Evolutionary conservation across 345 rosid genomes (phyloP).

Genomic region (Salix caprea): DNA sequence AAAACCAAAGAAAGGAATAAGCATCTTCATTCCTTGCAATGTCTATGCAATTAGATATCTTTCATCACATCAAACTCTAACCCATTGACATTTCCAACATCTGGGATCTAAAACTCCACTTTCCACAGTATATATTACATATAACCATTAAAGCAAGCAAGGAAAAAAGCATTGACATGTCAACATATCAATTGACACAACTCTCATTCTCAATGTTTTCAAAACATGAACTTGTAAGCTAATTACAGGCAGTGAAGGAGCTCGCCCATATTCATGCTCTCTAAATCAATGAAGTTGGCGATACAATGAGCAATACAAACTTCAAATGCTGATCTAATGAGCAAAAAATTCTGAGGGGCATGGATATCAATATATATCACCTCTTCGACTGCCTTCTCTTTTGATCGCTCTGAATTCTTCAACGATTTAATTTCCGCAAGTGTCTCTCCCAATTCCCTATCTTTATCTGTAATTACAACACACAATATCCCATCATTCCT

Average conservation of each 20-base stretch:
- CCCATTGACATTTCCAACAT: not conserved
- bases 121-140: not conserved
- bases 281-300: not conserved
- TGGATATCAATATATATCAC: conserved; percentile 13
- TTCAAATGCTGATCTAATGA: not conserved
- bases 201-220: not conserved
- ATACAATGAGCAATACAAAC: not conserved
- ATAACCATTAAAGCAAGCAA: not conserved
- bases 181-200: not conserved
- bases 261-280: not conserved
- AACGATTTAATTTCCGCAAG: conserved; percentile 39
- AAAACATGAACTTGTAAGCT: not conserved
- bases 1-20: conserved; percentile 4
- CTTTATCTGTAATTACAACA: conserved; percentile 31
- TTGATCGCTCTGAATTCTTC: conserved; percentile 38
- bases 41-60: not conserved
- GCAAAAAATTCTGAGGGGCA: not conserved
- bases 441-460: conserved; percentile 46
- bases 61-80: not conserved
- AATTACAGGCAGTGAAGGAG: not conserved
- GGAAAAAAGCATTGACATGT: not conserved
- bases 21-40: not conserved
- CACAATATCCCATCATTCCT: not conserved
- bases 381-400: conserved; percentile 50
- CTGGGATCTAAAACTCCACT: not conserved